These are phyloP conservation scores for Canavalia ensiformis DNA, from an alignment of 306 rosid genomes.

Conservation along the genomic window DNA sequence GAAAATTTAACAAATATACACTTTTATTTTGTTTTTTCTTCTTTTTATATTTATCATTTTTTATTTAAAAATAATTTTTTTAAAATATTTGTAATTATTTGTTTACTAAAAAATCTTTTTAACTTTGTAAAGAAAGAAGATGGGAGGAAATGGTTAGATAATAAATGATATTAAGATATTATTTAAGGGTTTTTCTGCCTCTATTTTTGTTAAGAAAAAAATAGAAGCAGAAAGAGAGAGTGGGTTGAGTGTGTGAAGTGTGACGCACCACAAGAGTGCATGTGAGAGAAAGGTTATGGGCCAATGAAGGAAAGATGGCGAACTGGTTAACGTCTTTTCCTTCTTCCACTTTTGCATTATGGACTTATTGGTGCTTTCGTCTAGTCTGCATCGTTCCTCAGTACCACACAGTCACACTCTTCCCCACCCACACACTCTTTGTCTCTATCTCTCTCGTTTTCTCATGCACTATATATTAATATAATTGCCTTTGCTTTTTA, in stretches of 20 bases:
- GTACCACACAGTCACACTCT: slow-evolving; percentile 47
- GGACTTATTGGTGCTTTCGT: slow-evolving; percentile 48
- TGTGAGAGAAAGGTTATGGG: slow-evolving; percentile 44
- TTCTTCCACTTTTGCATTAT: slow-evolving; percentile 30
- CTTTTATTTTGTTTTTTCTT: too few relatives aligned
- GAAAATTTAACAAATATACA: too few relatives aligned
- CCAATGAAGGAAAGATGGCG: slow-evolving; percentile 37
- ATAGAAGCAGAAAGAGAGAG: background rate
- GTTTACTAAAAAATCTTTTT: too few relatives aligned
- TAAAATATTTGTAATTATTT: too few relatives aligned
- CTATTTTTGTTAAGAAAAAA: background rate
- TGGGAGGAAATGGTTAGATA: too few relatives aligned
- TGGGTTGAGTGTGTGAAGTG: too few relatives aligned
- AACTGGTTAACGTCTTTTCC: slow-evolving; percentile 43
- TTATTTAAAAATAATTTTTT: too few relatives aligned
- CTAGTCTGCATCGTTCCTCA: slow-evolving; percentile 57
- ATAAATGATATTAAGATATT: too few relatives aligned
- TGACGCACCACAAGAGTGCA: slow-evolving; percentile 19
- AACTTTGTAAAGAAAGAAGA: too few relatives aligned
- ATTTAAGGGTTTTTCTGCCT: too few relatives aligned
- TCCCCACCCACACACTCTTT: slow-evolving; percentile 34
- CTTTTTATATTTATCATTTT: too few relatives aligned
- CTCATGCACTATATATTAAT: slow-evolving; percentile 10
- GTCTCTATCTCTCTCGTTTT: background rate
- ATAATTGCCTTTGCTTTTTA: slow-evolving; percentile 4